Evolutionary conservation across 495 filamentous ascomycete species (phyloP), one percentile per base, ranked within the genome.

Genomic region (Hypoxylon lienhwacheense): DNA sequence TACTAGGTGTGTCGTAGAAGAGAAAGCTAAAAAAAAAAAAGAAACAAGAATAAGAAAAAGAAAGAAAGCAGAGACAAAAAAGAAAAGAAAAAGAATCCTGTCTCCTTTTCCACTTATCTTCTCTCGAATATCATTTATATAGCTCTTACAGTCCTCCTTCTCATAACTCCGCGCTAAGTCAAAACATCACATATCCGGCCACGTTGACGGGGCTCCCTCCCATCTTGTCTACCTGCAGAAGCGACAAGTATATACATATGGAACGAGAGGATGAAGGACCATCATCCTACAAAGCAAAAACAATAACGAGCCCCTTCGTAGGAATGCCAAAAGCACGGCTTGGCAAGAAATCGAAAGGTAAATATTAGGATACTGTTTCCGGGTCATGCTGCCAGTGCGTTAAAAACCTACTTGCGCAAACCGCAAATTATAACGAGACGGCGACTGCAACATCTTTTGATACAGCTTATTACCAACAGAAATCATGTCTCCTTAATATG

Each of bases 81-180:
- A 37, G 16, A 17, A 12, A n/a, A 17, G 39, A 31, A 32, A 19
- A 45, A 48, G 33, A 34, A 40, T 16, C 50, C 24, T 33, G 35
- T 55, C 40, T 47, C 46, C 50, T 42, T 54, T 54, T 20, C 7
- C 33, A 32, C 21, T 3, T 37, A 25, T 26, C 39, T 15, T 26
- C n/a, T n/a, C 25, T 34, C 22, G 36, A 29, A 7, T 49, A 39
- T 16, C 31, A 24, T 40, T 11, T n/a, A n/a, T n/a, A n/a, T n/a
- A n/a, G n/a, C 19, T 22, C 26, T 40, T 31, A 21, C 34, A 34
- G 37, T 21, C n/a, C 15, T 12, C 41, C 22, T 15, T 36, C 31
- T 21, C 47, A 29, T 46, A 61, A 61, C 57, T 61, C 57, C 57
- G 41, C 51, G 50, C 50, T 54, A 50, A 47, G 45, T 17, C 20